A percentile compares a stretch with the other conserved stretches of the same genome.
Conservation (phyloP, 176 grass and related monocot genomes). For the Hordeum vulgare region DNA sequence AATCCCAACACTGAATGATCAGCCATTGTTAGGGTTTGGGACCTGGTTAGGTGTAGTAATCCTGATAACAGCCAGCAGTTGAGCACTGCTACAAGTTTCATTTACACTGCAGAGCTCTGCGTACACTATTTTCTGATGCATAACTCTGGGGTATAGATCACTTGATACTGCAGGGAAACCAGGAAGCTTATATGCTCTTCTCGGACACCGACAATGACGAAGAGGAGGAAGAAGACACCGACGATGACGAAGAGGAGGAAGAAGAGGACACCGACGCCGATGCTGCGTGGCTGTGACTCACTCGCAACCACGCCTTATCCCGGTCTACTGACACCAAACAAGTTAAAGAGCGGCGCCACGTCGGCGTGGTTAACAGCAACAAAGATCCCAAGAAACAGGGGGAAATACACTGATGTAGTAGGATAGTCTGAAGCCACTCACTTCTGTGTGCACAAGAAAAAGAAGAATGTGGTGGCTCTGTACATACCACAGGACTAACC, state of each 20-base stretch:
- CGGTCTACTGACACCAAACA: slow-evolving; percentile 32
- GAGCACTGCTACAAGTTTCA: neutral
- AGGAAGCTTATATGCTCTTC: neutral
- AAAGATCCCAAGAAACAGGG: neutral
- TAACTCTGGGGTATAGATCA: slow-evolving; percentile 48
- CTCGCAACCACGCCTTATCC: neutral
- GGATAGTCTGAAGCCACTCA: slow-evolving; percentile 36
- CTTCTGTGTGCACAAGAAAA: slow-evolving; percentile 24
- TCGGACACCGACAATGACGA: slow-evolving; percentile 2
- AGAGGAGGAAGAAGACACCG: neutral
- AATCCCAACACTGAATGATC: neutral
- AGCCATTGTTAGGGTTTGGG: neutral
- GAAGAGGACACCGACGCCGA: neutral
- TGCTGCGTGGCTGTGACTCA: neutral
- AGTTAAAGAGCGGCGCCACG: neutral
- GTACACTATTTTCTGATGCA: slow-evolving; percentile 6
- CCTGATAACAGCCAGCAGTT: neutral
- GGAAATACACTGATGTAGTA: slow-evolving; percentile 1
- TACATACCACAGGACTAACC: slow-evolving; percentile 26
- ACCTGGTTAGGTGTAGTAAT: neutral
- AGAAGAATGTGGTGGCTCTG: slow-evolving; percentile 36
- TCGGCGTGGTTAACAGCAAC: neutral
- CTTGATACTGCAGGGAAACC: slow-evolving; percentile 47
- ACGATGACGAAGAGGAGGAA: neutral
- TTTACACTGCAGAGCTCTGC: neutral